Base-by-base conservation (phyloP, 202 grass and related monocot species). In the Musa balbisiana region DNA sequence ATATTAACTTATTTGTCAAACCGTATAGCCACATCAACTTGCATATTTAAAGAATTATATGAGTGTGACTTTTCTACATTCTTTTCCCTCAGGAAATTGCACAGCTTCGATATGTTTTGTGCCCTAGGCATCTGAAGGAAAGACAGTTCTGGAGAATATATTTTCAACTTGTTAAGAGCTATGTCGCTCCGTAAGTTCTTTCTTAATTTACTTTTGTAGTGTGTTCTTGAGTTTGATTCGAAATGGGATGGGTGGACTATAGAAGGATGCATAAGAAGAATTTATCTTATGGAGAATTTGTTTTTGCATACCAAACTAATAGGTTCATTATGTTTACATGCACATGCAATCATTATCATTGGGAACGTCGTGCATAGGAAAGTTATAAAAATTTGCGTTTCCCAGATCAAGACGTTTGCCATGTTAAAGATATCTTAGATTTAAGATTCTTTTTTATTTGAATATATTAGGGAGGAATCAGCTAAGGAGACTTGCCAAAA, bases 121-220 rank as follows among this genome's bases (percentile, higher is more conserved):
- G 91, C 71, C 94, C 94, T 15, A 79, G 88, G 53, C 81, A 88
- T 83, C 82, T 98, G 84, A 98, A 94, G 90, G 94, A 98, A 52
- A 87, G 87, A 53, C 82, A 84, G 16, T 98, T 98, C 81, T 98
- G 90, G 90, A 85, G 67, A 55, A 73, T 98, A 71, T 97, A 91
- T 69, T 97, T 96, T 75, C 86, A 82, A 69, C 86, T 97, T 10
- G 86, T 84, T 66, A 92, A 92, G 81, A 89, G 64, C 56, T 83
- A 87, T 67, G 78, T 87, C 66, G 85, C 86, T 62, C 80, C 84
- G 86, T 97, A 87, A 89, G 90, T 71, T 52, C 73, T 79, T 76
- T 82, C n/a, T 69, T 49, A 17, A 76, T 33, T 69, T 82, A 23
- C 21, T 60, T 62, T 19, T 11, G 14, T 1, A 76, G 27, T 8